Evolutionary conservation across 441 rosid genomes (phyloP).

Genomic region (Cnidoscolus chayamansa): DNA sequence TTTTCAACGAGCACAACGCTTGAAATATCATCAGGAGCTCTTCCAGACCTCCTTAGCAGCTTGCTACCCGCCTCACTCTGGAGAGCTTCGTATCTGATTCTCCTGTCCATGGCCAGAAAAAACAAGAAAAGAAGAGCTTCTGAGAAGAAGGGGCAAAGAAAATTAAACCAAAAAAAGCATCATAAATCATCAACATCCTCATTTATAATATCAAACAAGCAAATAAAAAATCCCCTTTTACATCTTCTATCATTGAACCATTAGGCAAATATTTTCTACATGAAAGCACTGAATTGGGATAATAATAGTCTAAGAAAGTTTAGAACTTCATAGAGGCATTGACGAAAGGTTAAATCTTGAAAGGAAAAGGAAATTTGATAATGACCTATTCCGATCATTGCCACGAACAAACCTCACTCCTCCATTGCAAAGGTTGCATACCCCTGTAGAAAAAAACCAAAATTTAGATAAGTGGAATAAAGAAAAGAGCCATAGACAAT

Average conservation of each 20-base stretch:
- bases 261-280: not conserved
- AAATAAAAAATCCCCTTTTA: not conserved
- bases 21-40: conserved; percentile 95
- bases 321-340: not conserved
- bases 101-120: conserved; percentile 35
- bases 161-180: not conserved
- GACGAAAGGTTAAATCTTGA: not conserved
- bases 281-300: not conserved
- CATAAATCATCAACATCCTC: not conserved
- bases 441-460: conserved; percentile 40
- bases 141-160: not conserved
- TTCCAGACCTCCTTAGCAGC: conserved; percentile 74
- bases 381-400: conserved; percentile 67
- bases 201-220: not conserved
- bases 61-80: conserved; percentile 83
- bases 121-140: not conserved
- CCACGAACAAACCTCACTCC: conserved; percentile 80
- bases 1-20: conserved; percentile 84
- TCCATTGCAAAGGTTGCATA: conserved; percentile 89
- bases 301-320: not conserved
- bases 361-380: not conserved
- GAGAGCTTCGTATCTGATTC: conserved; percentile 83
- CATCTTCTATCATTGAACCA: not conserved
- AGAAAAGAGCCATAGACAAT: not conserved
- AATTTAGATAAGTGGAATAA: not conserved